Evolutionary conservation across 2,329 filamentous ascomycete species (phyloP).

Genomic region (Aspergillus latus): DNA sequence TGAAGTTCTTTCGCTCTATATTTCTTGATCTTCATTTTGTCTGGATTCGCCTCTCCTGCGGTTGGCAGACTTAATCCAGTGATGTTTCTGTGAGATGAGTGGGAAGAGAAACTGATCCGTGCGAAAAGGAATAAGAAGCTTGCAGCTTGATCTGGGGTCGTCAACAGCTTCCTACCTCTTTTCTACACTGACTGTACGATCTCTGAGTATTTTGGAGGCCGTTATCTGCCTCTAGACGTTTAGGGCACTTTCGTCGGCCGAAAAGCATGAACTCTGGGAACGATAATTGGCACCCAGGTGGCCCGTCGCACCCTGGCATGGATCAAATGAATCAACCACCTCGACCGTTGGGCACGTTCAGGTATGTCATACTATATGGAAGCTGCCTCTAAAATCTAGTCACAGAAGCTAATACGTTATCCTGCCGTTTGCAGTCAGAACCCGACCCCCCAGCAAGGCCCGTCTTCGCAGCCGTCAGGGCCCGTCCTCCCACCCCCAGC

Average conservation of each 20-base stretch:
- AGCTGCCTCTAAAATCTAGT: neutral
- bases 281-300: slow-evolving; percentile 45
- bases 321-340: slow-evolving; percentile 45
- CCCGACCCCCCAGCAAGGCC: slow-evolving; percentile 38
- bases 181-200: slow-evolving; percentile 1
- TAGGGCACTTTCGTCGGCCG: slow-evolving; percentile 22
- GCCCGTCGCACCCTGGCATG: slow-evolving; percentile 44
- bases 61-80: slow-evolving; percentile 22
- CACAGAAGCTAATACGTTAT: slow-evolving; percentile 11
- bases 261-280: slow-evolving; percentile 44
- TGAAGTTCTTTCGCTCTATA: neutral
- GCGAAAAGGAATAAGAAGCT: slow-evolving; percentile 24
- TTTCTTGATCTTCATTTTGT: neutral
- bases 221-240: slow-evolving; percentile 4
- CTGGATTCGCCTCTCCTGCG: slow-evolving; percentile 10
- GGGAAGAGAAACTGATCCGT: slow-evolving; percentile 25
- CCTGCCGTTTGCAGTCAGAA: slow-evolving; percentile 34
- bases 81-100: slow-evolving; percentile 31
- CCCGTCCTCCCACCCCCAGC: slow-evolving; percentile 42
- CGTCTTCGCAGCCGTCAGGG: slow-evolving; percentile 38
- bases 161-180: slow-evolving; percentile 8
- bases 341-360: slow-evolving; percentile 46
- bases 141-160: slow-evolving; percentile 15
- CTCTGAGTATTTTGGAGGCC: neutral
- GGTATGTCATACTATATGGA: slow-evolving; percentile 32